A percentile compares a stretch with the other conserved stretches of the same genome.
These are phyloP conservation scores for Coemansia sp. DNA, from an alignment of 192 early-diverging fungal species.

Conservation along the genomic window DNA sequence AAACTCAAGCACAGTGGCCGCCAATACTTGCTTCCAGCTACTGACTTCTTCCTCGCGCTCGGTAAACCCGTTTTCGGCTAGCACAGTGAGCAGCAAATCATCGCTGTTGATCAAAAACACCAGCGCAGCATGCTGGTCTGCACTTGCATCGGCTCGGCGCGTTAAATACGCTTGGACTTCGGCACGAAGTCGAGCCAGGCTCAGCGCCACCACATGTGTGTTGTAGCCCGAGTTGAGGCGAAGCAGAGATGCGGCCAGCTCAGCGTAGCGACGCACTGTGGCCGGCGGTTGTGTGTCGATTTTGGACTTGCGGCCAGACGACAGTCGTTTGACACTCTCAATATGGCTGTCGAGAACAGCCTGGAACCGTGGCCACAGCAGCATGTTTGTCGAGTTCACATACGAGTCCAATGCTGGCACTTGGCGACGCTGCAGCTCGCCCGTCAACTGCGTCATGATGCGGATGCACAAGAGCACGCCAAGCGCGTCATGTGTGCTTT, in stretches of 20 bases:
- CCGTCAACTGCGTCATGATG: slow-evolving; percentile 77
- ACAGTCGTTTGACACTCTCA: slow-evolving; percentile 83
- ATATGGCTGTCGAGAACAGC: slow-evolving; percentile 86
- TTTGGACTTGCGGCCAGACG: slow-evolving; percentile 56
- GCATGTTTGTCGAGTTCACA: slow-evolving; percentile 87
- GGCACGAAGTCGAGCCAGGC: slow-evolving; percentile 67
- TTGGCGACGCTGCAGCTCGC: slow-evolving; percentile 73
- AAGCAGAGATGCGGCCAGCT: slow-evolving; percentile 88
- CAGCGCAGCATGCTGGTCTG: slow-evolving; percentile 65
- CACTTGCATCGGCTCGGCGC: slow-evolving; percentile 69
- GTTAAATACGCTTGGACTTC: slow-evolving; percentile 77
- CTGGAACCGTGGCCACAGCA: slow-evolving; percentile 88
- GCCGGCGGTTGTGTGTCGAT: slow-evolving; percentile 51
- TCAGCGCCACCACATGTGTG: slow-evolving; percentile 76
- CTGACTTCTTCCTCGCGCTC: slow-evolving; percentile 49
- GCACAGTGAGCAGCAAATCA: slow-evolving; percentile 80
- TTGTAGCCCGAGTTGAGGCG: slow-evolving; percentile 85
- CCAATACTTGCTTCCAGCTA: slow-evolving; percentile 45
- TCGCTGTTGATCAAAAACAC: slow-evolving; percentile 95
- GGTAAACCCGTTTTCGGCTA: slow-evolving; percentile 62
- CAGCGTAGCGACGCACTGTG: slow-evolving; percentile 78
- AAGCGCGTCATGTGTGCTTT: slow-evolving; percentile 82
- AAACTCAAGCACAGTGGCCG: slow-evolving; percentile 65
- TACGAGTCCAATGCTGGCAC: slow-evolving; percentile 86
- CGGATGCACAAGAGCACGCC: slow-evolving; percentile 88